These are phyloP conservation scores for Megacollybia marginata DNA, from an alignment of 768 basidiomycete species.

Conservation along the genomic window DNA sequence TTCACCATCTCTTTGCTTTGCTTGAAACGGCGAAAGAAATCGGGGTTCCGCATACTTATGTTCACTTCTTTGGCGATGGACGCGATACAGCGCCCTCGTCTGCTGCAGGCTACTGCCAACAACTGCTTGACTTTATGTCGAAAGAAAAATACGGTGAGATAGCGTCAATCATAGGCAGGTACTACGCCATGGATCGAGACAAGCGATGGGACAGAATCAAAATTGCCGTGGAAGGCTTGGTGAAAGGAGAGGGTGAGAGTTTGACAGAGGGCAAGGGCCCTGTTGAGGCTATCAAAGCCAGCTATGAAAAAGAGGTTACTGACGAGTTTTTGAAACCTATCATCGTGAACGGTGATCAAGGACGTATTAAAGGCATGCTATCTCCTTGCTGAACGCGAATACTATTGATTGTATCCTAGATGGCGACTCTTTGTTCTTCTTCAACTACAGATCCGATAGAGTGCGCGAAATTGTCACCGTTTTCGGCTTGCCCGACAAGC, in stretches of 20 bases:
- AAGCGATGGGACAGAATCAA: constrained; percentile 95
- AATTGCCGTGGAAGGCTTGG: constrained; percentile 80
- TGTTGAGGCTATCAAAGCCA: constrained; percentile 54
- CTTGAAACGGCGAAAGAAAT: constrained; percentile 85
- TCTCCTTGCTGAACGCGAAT: constrained; percentile 1
- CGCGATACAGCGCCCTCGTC: constrained; percentile 90
- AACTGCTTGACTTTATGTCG: constrained; percentile 70
- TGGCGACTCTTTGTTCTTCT: constrained; percentile 86
- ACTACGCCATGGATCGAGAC: constrained; percentile 97
- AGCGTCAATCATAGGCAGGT: constrained; percentile 80
- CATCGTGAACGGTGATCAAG: constrained; percentile 73
- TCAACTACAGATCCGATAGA: constrained; percentile 96
- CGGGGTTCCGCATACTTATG: constrained; percentile 76
- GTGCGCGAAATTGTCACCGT: constrained; percentile 88
- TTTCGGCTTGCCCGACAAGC: constrained; percentile 76
- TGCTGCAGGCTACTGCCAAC: constrained; percentile 66
- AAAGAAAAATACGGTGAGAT: constrained; percentile 76
- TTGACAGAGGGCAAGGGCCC: constrained; percentile 30
- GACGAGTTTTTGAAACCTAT: constrained; percentile 97
- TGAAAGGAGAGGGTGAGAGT: constrained; percentile 55
- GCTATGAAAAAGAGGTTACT: constrained; percentile 80
- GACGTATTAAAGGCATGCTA: constrained; percentile 68
- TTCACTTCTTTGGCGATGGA: constrained; percentile 94
- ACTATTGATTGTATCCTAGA: constrained; percentile 32
- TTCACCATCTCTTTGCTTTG: constrained; percentile 81